Percentiles rank a stretch among this genome's conserved stretches.
phyloP scores from a whole-genome alignment of 2,329 filamentous ascomycete species.

The Triangularia setosa region DNA sequence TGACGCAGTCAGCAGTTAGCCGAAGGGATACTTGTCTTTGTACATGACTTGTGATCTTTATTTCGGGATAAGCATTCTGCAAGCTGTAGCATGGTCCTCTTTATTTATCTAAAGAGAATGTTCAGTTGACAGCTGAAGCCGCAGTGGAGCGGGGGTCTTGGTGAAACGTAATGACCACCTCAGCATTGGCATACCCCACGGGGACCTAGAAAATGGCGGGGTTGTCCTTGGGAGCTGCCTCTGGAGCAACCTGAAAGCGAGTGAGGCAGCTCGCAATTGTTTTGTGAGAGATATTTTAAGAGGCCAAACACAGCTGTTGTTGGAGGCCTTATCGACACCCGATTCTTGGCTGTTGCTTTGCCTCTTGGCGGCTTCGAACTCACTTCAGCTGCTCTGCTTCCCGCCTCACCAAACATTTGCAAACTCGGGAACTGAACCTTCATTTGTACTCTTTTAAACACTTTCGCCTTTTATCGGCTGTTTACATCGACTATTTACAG shows the following conservation, averaged over 20 bases:
- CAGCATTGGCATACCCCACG: not conserved
- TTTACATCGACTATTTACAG: not conserved
- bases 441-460: not conserved
- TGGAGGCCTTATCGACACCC: conserved; percentile 7
- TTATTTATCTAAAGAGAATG: not conserved
- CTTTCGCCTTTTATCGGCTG: not conserved
- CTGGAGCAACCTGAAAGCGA: not conserved
- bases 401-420: not conserved
- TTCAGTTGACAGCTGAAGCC: not conserved
- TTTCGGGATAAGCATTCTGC: not conserved
- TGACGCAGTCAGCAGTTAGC: not conserved
- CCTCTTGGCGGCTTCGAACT: not conserved
- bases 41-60: not conserved
- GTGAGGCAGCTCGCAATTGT: not conserved
- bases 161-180: not conserved
- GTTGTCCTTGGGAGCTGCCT: not conserved
- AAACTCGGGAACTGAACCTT: not conserved
- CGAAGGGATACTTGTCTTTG: not conserved
- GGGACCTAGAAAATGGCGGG: not conserved
- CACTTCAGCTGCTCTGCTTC: not conserved
- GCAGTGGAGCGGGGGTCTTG: not conserved
- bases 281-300: not conserved
- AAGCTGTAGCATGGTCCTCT: not conserved
- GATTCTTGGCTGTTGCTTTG: conserved; percentile 3
- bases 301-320: not conserved